Percentiles rank a stretch among this genome's conserved stretches.
phyloP scores from a whole-genome alignment of 169 alveolate genomes.

The Prorocentrum cordatum region DNA sequence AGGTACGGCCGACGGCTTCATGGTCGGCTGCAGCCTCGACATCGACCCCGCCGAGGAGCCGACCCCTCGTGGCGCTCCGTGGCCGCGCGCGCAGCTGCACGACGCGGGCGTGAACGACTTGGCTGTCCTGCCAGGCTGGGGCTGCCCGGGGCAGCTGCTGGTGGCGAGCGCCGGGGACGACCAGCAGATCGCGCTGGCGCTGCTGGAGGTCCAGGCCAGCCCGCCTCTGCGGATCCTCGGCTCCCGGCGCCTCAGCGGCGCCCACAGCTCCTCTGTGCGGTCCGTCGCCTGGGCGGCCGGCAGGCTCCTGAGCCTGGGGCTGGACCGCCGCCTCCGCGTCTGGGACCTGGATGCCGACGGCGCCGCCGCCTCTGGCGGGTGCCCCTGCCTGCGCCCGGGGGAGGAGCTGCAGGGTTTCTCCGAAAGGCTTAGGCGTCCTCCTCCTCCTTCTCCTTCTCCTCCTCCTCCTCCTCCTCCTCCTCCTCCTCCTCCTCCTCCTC shows the following conservation, averaged over 20 bases:
- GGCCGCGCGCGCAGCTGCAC: too few relatives aligned
- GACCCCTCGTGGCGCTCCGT: too few relatives aligned
- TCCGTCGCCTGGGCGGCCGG: conserved; percentile 29
- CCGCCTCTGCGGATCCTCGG: background rate
- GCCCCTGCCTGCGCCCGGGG: too few relatives aligned
- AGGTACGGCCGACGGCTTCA: conserved; percentile 27
- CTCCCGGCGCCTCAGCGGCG: background rate
- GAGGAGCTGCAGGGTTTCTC: too few relatives aligned
- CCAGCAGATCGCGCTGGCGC: background rate
- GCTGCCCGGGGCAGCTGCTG: background rate
- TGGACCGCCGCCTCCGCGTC: conserved; percentile 28
- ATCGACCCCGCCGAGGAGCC: too few relatives aligned
- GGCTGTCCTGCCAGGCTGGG: background rate
- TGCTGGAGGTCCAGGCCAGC: background rate
- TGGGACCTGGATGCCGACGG: too few relatives aligned
- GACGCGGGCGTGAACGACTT: conserved; percentile 12
- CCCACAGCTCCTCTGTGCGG: conserved; percentile 21
- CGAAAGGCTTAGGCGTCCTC: too few relatives aligned
- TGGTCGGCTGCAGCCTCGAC: background rate
- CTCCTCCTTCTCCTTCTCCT: too few relatives aligned
- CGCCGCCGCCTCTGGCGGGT: too few relatives aligned
- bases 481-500: too few relatives aligned
- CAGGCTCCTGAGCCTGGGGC: background rate
- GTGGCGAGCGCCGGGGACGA: conserved; percentile 30
- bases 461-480: too few relatives aligned